phyloP scores from a whole-genome alignment of 768 basidiomycete genomes.

The Sporobolomyces roseus region DNA sequence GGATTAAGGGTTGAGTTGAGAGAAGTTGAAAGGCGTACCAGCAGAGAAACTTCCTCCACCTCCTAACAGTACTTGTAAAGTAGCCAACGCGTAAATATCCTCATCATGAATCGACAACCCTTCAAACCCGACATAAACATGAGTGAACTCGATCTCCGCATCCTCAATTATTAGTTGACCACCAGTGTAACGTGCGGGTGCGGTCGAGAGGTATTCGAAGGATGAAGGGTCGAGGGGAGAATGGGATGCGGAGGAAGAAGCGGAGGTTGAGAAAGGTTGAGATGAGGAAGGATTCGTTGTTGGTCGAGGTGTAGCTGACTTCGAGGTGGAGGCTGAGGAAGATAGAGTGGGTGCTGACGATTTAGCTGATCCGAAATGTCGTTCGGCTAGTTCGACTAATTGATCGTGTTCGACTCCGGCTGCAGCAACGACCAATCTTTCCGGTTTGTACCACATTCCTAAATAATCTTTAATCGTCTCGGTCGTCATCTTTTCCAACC shows the following conservation, averaged over 20 bases:
- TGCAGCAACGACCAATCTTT: constrained; percentile 91
- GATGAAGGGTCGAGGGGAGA: constrained; percentile 28
- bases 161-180: constrained; percentile 66
- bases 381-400: constrained; percentile 77
- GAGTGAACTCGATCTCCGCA: constrained; percentile 68
- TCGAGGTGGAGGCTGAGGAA: neutral
- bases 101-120: constrained; percentile 84
- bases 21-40: constrained; percentile 52
- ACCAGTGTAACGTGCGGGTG: constrained; percentile 65
- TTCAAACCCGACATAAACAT: constrained; percentile 88
- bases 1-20: neutral
- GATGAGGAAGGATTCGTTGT: neutral
- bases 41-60: constrained; percentile 97
- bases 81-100: constrained; percentile 87
- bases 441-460: constrained; percentile 82
- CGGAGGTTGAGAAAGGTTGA: constrained; percentile 47
- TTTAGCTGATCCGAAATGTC: constrained; percentile 70
- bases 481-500: constrained; percentile 65
- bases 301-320: neutral
- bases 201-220: constrained; percentile 47
- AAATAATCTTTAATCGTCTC: constrained; percentile 62
- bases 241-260: constrained; percentile 48
- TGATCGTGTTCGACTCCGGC: constrained; percentile 86
- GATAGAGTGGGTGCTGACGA: constrained; percentile 40
- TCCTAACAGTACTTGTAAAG: constrained; percentile 89